Base-by-base conservation (phyloP, 2,329 filamentous ascomycete species). In the Talaromyces sp. region DNA sequence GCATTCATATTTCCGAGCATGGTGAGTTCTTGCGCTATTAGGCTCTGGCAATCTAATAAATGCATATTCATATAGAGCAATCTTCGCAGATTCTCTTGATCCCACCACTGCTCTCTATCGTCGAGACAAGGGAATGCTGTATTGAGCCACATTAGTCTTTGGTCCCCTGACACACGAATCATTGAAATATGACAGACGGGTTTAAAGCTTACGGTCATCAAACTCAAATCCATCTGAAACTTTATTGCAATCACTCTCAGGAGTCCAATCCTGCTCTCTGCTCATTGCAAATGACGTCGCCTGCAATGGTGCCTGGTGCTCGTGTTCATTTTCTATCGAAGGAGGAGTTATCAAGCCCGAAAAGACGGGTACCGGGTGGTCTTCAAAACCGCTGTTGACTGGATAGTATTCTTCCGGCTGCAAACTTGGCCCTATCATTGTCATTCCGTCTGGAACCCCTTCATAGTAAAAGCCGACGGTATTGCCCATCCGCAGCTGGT, bases 301-400 rank as follows among this genome's bases (percentile, higher is more conserved):
- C n/a, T 48, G 48, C 47, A 57, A 39, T 24, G 60, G 45, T 19
- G 62, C 35, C 37, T 60, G 59, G 10, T 31, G 41, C 48, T 63
- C 63, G 4, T 50, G 66, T 14, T 65, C 66, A 33, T 45, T 54
- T 3, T 67, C 66, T 45, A 54, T 56, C 2, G 66, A 65, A 31
- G 66, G 66, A 22, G 66, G 66, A 10, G 66, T 67, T 50, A 67
- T 52, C 43, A 67, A 52, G 1, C 66, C 66, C 16, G 63, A 65
- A 39, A 63, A 67, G 3, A 59, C 10, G 7, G 56, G 50, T 3
- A 56, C 54, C 31, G 35, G 31, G 31, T 57, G 52, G 35, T 59
- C 43, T n/a, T 61, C 62, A 62, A 64, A 62, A 2, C 57, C 47
- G n/a, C 31, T 35, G 45, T 60, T 60, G 19, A 27, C 45, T 24